Percentiles rank a stretch among this genome's conserved stretches.
These are phyloP conservation scores for Fremontodendron californicum DNA, from an alignment of 345 rosid species.

Conservation along the genomic window DNA sequence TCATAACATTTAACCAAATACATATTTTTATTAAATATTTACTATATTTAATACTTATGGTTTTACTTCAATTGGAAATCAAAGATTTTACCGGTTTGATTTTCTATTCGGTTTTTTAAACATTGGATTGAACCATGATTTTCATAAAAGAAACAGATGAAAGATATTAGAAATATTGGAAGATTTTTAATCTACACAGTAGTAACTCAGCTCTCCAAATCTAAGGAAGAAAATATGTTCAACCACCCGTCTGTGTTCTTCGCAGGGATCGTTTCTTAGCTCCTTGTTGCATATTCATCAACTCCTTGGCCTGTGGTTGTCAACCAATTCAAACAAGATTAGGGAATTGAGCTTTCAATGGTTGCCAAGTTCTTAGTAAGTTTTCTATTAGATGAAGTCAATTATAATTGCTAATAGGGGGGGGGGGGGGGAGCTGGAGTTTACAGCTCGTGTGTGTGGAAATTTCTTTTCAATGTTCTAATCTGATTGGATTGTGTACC, in stretches of 20 bases:
- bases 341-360: neutral
- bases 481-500: neutral
- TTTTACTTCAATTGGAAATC: no score
- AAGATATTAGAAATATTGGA: neutral
- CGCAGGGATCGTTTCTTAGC: conserved; percentile 58
- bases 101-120: no score
- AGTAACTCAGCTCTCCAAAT: conserved; percentile 11
- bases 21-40: no score
- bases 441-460: neutral
- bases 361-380: neutral
- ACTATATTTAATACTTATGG: no score
- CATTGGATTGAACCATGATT: neutral
- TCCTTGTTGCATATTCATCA: conserved; percentile 50
- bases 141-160: no score
- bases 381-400: neutral
- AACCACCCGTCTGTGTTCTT: conserved; percentile 69
- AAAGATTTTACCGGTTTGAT: no score
- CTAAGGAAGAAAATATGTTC: no score
- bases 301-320: conserved; percentile 53
- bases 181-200: conserved; percentile 14
- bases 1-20: no score
- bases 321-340: neutral
- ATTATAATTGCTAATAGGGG: neutral
- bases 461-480: neutral
- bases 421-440: neutral